These are phyloP conservation scores for Lentinula detonsa DNA, from an alignment of 768 basidiomycete species.

Conservation along the genomic window DNA sequence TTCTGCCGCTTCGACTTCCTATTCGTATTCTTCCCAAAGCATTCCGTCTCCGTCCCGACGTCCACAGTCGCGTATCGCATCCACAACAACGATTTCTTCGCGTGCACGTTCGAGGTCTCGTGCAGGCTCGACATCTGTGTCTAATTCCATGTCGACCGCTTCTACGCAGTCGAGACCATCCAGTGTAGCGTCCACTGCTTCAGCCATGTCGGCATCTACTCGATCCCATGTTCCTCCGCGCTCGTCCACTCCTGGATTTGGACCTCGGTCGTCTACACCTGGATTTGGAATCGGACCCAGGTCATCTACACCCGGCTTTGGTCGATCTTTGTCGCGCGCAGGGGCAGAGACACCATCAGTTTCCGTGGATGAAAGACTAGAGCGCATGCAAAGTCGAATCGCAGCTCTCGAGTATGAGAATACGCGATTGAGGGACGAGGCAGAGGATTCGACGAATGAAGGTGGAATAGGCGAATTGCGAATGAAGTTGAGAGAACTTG, in stretches of 20 bases:
- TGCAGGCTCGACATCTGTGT: not conserved
- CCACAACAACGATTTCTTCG: not conserved
- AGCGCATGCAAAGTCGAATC: conserved; percentile 43
- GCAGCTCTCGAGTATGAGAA: conserved; percentile 70
- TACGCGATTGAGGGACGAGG: conserved; percentile 33
- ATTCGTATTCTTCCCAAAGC: conserved; percentile 25
- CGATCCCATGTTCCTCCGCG: not conserved
- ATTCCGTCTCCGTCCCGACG: conserved; percentile 24
- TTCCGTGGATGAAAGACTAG: conserved; percentile 15
- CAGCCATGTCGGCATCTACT: not conserved
- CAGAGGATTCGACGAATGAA: conserved; percentile 3
- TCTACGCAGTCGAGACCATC: conserved; percentile 1
- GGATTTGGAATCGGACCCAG: conserved; percentile 3
- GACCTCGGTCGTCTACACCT: conserved; percentile 3
- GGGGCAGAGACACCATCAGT: not conserved
- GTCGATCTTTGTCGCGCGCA: not conserved
- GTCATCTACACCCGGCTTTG: not conserved
- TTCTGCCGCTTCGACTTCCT: conserved; percentile 14
- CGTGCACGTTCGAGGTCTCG: conserved; percentile 3
- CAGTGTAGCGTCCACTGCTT: conserved; percentile 3
- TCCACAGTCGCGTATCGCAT: conserved; percentile 6
- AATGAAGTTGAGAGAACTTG: conserved; percentile 9
- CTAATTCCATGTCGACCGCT: not conserved
- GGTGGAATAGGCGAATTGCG: not conserved
- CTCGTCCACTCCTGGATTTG: not conserved